Percentiles rank a stretch among this genome's conserved stretches.
Conservation (phyloP, 2,329 filamentous ascomycete genomes). For the Alternaria alternata region DNA sequence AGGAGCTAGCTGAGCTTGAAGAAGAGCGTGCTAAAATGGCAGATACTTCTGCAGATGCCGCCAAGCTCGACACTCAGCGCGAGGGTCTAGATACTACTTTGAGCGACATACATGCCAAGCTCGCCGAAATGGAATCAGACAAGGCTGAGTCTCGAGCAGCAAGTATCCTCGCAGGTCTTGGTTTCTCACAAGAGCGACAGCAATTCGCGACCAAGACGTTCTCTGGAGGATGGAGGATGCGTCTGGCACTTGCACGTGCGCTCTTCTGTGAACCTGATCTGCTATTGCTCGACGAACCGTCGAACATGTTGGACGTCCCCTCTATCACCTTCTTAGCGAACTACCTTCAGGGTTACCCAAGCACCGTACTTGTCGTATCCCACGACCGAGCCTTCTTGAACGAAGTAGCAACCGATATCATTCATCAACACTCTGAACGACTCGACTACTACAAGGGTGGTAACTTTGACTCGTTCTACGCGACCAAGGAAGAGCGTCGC, state of each 20-base stretch:
- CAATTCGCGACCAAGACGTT: slow-evolving; percentile 96
- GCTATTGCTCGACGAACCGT: slow-evolving; percentile 96
- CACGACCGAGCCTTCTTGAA: slow-evolving; percentile 99
- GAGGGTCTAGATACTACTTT: slow-evolving; percentile 91
- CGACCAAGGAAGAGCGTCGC: slow-evolving; percentile 93
- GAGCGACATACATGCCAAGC: slow-evolving; percentile 87
- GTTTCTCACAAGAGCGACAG: slow-evolving; percentile 93
- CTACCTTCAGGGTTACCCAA: slow-evolving; percentile 93
- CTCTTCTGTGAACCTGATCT: slow-evolving; percentile 98
- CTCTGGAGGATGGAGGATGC: slow-evolving; percentile 99
- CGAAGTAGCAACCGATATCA: slow-evolving; percentile 98
- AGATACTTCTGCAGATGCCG: slow-evolving; percentile 90
- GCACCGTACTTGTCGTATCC: slow-evolving; percentile 93
- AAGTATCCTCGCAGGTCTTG: slow-evolving; percentile 94
- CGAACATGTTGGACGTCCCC: slow-evolving; percentile 99
- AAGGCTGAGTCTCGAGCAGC: slow-evolving; percentile 96
- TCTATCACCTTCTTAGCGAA: slow-evolving; percentile 98
- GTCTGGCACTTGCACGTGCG: slow-evolving; percentile 89
- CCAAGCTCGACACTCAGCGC: slow-evolving; percentile 82
- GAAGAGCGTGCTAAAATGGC: slow-evolving; percentile 79
- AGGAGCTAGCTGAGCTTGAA: slow-evolving; percentile 80
- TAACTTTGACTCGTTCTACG: slow-evolving; percentile 82
- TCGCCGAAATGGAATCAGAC: slow-evolving; percentile 98
- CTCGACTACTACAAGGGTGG: slow-evolving; percentile 98
- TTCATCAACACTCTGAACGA: slow-evolving; percentile 96